Percentiles rank a stretch among this genome's conserved stretches.
phyloP scores from a whole-genome alignment of 352 stramenopile species.

The Phytophthora gonapodyides region DNA sequence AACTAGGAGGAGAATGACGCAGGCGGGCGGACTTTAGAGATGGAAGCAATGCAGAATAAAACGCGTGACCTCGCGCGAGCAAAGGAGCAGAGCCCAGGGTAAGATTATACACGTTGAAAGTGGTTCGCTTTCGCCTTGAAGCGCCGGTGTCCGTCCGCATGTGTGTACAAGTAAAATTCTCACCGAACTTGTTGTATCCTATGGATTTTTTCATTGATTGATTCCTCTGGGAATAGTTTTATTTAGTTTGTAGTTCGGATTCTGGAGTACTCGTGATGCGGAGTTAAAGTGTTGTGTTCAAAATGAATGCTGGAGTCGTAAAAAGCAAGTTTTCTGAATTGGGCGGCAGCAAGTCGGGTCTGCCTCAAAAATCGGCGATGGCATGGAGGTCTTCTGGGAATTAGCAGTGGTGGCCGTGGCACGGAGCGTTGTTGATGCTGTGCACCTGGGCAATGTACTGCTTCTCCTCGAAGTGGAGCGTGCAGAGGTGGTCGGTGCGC shows the following conservation, averaged over 20 bases:
- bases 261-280: conserved; percentile 24
- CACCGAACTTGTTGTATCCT: conserved; percentile 4
- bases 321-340: conserved; percentile 22
- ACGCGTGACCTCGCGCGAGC: conserved; percentile 12
- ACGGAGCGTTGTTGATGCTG: conserved; percentile 21
- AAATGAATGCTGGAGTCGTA: conserved; percentile 21
- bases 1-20: not conserved
- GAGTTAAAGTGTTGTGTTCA: conserved; percentile 19
- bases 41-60: conserved; percentile 21
- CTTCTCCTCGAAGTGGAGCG: conserved; percentile 54
- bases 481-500: conserved; percentile 57
- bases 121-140: not conserved
- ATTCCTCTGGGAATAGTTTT: conserved; percentile 29
- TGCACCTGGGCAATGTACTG: conserved; percentile 37
- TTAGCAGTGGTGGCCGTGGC: conserved; percentile 34
- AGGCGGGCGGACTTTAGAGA: conserved; percentile 21
- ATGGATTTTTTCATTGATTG: conserved; percentile 15
- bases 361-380: conserved; percentile 27
- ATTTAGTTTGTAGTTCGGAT: conserved; percentile 20
- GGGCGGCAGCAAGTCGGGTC: conserved; percentile 12
- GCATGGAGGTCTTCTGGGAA: conserved; percentile 8
- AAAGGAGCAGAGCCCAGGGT: conserved; percentile 12
- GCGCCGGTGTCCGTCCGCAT: conserved; percentile 9
- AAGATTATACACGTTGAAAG: conserved; percentile 27
- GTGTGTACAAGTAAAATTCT: conserved; percentile 27